Percentiles rank a stretch among this genome's conserved stretches.
These are phyloP conservation scores for Fusarium newnesense DNA, from an alignment of 2,329 filamentous ascomycete genomes.

Conservation along the genomic window DNA sequence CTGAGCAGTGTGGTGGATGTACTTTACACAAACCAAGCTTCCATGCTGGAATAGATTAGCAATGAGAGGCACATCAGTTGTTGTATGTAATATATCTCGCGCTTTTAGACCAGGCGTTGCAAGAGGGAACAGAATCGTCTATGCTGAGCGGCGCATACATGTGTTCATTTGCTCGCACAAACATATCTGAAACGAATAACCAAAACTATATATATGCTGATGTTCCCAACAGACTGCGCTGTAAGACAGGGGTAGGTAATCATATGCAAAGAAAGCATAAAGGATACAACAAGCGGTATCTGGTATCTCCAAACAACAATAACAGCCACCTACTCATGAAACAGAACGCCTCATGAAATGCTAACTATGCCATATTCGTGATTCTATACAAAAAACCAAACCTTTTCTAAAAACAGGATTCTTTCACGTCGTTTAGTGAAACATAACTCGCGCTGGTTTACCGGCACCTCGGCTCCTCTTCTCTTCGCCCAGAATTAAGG, in stretches of 20 bases:
- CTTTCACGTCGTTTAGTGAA: conserved; percentile 40
- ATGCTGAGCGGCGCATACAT: conserved; percentile 28
- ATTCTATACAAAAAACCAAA: conserved; percentile 22
- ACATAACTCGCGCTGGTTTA: conserved; percentile 42
- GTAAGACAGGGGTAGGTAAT: conserved; percentile 20
- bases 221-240: neutral
- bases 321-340: conserved; percentile 25
- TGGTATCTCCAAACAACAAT: conserved; percentile 38
- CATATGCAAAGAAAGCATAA: conserved; percentile 19
- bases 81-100: conserved; percentile 47
- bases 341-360: conserved; percentile 39
- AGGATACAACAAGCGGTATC: conserved; percentile 24
- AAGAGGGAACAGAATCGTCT: conserved; percentile 43
- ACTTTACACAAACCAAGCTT: conserved; percentile 97
- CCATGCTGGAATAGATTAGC: conserved; percentile 80
- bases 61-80: conserved; percentile 25
- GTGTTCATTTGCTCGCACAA: conserved; percentile 17
- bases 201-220: conserved; percentile 2
- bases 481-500: conserved; percentile 62
- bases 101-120: conserved; percentile 46
- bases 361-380: conserved; percentile 32
- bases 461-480: conserved; percentile 35
- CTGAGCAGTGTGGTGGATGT: conserved; percentile 97
- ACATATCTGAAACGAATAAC: conserved; percentile 12
- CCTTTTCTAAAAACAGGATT: neutral